A percentile compares a stretch with the other conserved stretches of the same genome.
phyloP scores from a whole-genome alignment of 2,329 filamentous ascomycete genomes.

The Aureobasidium mangrovei region DNA sequence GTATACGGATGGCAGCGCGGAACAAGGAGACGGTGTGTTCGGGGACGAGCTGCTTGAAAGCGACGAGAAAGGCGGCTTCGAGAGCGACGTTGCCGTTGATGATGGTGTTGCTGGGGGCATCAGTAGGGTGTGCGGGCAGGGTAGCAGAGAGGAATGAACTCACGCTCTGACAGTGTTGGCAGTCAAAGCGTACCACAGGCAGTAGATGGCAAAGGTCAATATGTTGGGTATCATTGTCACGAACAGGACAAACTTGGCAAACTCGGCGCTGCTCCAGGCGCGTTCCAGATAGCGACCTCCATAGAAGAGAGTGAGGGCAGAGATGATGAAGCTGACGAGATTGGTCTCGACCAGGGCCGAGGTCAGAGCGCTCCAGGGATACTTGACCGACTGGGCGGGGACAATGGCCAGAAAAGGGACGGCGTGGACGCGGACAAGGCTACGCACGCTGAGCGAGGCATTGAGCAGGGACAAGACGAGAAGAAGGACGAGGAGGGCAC shows the following conservation, averaged over 20 bases:
- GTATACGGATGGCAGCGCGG: conserved; percentile 77
- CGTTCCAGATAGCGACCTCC: conserved; percentile 91
- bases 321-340: conserved; percentile 73
- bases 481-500: conserved; percentile 66
- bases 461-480: conserved; percentile 74
- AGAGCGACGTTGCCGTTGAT: conserved; percentile 83
- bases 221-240: conserved; percentile 73
- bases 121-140: neutral
- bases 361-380: conserved; percentile 86
- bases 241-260: conserved; percentile 80
- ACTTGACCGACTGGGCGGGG: conserved; percentile 71
- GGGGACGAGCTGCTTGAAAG: conserved; percentile 94
- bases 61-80: conserved; percentile 88
- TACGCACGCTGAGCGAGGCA: conserved; percentile 45
- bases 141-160: neutral
- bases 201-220: conserved; percentile 62
- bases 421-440: conserved; percentile 9
- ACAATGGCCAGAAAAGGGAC: conserved; percentile 76
- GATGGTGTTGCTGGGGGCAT: conserved; percentile 52
- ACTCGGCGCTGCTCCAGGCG: conserved; percentile 87
- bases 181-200: conserved; percentile 63
- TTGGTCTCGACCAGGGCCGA: conserved; percentile 89
- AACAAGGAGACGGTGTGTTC: conserved; percentile 95
- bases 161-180: conserved; percentile 35
- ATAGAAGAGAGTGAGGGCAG: conserved; percentile 73